Evolutionary conservation across 1,139 yeast species (phyloP).

Genomic region (Debaryomyces singareniensis): DNA sequence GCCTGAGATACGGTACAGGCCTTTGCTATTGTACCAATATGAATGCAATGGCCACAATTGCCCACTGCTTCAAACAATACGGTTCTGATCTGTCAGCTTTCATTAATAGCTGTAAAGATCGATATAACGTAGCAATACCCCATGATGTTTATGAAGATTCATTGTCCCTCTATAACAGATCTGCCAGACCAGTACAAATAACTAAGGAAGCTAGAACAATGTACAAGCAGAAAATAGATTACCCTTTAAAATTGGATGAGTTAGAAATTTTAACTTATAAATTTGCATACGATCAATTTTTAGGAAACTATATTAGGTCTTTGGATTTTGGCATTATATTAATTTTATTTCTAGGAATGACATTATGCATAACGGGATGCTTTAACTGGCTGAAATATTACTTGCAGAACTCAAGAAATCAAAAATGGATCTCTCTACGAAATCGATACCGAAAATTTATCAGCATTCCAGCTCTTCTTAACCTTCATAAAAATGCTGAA

Average conservation of each 20-base stretch:
- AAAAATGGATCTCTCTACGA: slow-evolving; percentile 22
- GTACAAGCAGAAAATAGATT: slow-evolving; percentile 13
- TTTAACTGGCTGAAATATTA: slow-evolving; percentile 28
- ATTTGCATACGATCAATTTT: slow-evolving; percentile 22
- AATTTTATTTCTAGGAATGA: slow-evolving; percentile 25
- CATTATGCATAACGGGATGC: slow-evolving; percentile 18
- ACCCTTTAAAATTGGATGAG: slow-evolving; percentile 19
- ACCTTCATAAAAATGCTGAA: slow-evolving; percentile 20
- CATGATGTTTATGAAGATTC: slow-evolving; percentile 23
- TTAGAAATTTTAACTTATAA: slow-evolving; percentile 4
- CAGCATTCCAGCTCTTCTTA: slow-evolving; percentile 23
- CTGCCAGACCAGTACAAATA: slow-evolving; percentile 19
- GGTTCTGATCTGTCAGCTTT: slow-evolving; percentile 17
- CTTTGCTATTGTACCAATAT: slow-evolving; percentile 24
- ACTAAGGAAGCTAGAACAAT: slow-evolving; percentile 9
- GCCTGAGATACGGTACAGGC: slow-evolving; percentile 7
- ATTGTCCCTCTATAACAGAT: slow-evolving; percentile 31
- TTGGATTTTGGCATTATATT: slow-evolving; percentile 26
- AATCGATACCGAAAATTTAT: slow-evolving; percentile 20
- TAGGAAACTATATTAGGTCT: slow-evolving; percentile 36
- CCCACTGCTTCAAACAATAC: slow-evolving; percentile 28
- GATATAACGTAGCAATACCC: slow-evolving; percentile 22
- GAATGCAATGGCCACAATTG: slow-evolving; percentile 35
- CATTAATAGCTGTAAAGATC: slow-evolving; percentile 20
- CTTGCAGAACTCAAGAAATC: slow-evolving; percentile 14